Evolutionary conservation across 2,329 filamentous ascomycete species (phyloP).

Genomic region (Diaporthe vexans): DNA sequence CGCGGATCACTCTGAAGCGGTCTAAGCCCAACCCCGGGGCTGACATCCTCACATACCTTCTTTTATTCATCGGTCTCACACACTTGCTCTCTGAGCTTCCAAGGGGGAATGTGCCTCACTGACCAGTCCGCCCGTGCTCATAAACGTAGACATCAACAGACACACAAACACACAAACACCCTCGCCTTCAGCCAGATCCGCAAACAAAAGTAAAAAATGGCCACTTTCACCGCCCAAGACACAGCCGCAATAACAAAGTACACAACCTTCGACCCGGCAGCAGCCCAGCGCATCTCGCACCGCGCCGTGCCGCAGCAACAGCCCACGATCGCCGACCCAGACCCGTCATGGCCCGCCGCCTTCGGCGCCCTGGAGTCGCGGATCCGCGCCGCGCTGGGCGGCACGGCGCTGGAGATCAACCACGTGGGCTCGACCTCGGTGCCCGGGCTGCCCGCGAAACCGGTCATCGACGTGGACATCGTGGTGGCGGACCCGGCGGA

Average conservation of each 20-base stretch:
- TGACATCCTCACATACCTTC: no score
- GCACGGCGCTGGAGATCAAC: neutral
- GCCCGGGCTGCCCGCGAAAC: conserved; percentile 18
- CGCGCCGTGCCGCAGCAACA: neutral
- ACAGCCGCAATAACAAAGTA: neutral
- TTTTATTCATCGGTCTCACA: neutral
- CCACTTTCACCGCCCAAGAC: neutral
- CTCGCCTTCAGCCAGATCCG: neutral
- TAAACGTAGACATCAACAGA: neutral
- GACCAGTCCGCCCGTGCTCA: neutral
- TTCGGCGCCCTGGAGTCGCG: neutral
- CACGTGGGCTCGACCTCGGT: conserved; percentile 35
- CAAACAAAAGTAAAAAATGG: neutral
- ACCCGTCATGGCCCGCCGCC: neutral
- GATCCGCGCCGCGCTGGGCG: conserved; percentile 22
- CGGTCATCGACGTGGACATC: conserved; percentile 36
- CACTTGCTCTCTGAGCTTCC: neutral
- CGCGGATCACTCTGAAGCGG: neutral
- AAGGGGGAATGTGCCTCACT: no score
- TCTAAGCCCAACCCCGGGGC: neutral
- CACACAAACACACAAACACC: no score
- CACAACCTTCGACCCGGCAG: neutral
- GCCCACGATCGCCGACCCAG: neutral
- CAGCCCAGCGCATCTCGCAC: neutral
- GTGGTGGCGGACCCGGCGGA: conserved; percentile 32